Percentiles rank a stretch among this genome's conserved stretches.
These are phyloP conservation scores for Kwoniella heveanensis DNA, from an alignment of 768 basidiomycete genomes.

Conservation along the genomic window DNA sequence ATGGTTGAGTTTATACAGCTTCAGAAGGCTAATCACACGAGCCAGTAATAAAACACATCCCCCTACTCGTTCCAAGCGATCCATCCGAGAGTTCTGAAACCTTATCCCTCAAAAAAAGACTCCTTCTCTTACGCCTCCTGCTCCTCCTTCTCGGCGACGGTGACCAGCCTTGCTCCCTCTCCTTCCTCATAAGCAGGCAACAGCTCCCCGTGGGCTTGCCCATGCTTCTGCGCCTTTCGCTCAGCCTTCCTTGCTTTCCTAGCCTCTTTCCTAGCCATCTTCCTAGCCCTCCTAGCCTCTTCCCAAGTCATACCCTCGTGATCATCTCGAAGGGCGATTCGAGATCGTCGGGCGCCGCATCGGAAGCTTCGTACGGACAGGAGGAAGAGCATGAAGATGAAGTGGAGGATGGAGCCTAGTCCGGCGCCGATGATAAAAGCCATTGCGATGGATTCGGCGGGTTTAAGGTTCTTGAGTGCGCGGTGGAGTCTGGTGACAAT, in stretches of 20 bases:
- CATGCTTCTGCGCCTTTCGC: constrained; percentile 14
- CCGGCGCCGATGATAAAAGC: constrained; percentile 47
- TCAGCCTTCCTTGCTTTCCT: constrained; percentile 21
- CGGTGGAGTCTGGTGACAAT: constrained; percentile 34
- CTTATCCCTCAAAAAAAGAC: too few relatives aligned
- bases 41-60: too few relatives aligned
- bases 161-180: constrained; percentile 3
- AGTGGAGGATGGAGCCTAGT: constrained; percentile 42
- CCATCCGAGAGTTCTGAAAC: too few relatives aligned
- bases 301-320: neutral
- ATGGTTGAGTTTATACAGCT: too few relatives aligned
- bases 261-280: constrained; percentile 9
- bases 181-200: constrained; percentile 34
- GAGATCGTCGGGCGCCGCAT: constrained; percentile 10
- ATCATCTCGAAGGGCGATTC: constrained; percentile 3
- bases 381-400: constrained; percentile 43
- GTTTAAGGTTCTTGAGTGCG: constrained; percentile 30
- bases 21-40: too few relatives aligned
- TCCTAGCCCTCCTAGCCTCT: constrained; percentile 21
- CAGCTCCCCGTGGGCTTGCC: constrained; percentile 27
- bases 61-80: too few relatives aligned
- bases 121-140: constrained; percentile 6
- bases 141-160: constrained; percentile 12
- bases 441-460: constrained; percentile 37
- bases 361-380: constrained; percentile 32